Conservation (phyloP, 2,329 filamentous ascomycete species). For the Colletotrichum endophyticum region DNA sequence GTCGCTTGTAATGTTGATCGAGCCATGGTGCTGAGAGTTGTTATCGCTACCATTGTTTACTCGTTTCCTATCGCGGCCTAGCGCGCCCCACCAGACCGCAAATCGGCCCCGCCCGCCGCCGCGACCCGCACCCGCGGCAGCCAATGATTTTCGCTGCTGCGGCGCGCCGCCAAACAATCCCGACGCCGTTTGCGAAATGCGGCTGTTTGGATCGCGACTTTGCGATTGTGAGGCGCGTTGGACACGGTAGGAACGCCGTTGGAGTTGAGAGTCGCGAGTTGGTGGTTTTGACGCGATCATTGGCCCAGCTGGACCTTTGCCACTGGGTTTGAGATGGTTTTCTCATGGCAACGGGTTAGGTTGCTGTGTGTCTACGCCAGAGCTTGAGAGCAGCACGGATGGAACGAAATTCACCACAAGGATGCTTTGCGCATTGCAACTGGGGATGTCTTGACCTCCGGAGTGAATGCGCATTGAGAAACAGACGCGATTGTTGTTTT, state of each 20-base stretch:
- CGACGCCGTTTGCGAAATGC: neutral
- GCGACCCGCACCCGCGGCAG: neutral
- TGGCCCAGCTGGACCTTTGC: neutral
- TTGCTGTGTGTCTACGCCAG: neutral
- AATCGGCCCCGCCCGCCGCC: constrained; percentile 3
- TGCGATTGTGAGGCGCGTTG: neutral
- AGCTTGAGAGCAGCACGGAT: fast-evolving
- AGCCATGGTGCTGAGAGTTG: constrained; percentile 2
- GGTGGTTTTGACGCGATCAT: neutral
- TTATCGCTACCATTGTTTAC: constrained; percentile 46
- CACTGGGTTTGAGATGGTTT: neutral
- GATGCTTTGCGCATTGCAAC: neutral
- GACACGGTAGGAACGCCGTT: neutral
- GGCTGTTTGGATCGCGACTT: neutral
- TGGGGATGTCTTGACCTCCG: neutral
- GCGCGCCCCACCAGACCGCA: constrained; percentile 22
- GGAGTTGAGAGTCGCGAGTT: neutral
- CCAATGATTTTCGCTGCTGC: constrained; percentile 3
- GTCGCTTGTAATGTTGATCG: neutral
- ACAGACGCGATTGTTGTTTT: neutral
- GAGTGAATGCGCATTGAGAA: neutral
- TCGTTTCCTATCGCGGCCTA: constrained; percentile 44
- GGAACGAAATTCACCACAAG: fast-evolving
- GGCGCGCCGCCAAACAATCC: constrained; percentile 6
- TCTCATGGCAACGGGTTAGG: neutral